Evolutionary conservation across 1,139 yeast genomes (phyloP), one percentile per base, ranked within the genome.

Genomic region (Hansenula sp.): DNA sequence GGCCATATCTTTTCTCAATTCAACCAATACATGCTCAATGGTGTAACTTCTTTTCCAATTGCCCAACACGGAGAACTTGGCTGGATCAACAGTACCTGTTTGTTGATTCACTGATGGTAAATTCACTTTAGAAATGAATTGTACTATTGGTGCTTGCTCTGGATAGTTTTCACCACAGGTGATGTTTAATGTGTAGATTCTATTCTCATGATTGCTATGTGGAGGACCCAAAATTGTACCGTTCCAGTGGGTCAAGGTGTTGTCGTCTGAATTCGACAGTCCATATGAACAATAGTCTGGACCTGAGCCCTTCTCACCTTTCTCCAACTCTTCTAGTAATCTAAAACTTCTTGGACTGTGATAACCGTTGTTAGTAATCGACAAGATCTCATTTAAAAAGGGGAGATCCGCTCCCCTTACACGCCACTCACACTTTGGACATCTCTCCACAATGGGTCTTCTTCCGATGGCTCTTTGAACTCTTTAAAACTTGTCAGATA

Each of bases 191-290:
- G 89, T 82, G 64, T 92, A 92, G 49, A 92, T 94, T 56, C 98
- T 75, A 63, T 92, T 94, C 62, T 92, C 97, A 60, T 90, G 97
- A 24, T 78, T 76, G 37, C 95, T 82, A 56, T 90, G 97, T 28
- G 98, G 98, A 5, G 98, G 98, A 0, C 98, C 99, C 50, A 92
- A 71, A 38, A 90, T 89, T 25, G 97, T 90, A 3, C 96, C 97
- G 60, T 89, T 90, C 97, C 97, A 90, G 55, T 81, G 68, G 8
- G 95, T 84, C 94, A 90, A 86, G 47, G 90, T 73, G 51, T 88
- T 86, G 61, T 90, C 97, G 54, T 86, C 96, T 51, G 85, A 82
- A 57, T 85, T 90, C 30, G 88, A 79, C 40, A 90, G 72, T 0
- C 97, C 97, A 55, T 90, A 88, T 18, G 97, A 90, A 61, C 96